Base-by-base conservation (phyloP, 805 yeast species). In the Candida tallmaniae region DNA sequence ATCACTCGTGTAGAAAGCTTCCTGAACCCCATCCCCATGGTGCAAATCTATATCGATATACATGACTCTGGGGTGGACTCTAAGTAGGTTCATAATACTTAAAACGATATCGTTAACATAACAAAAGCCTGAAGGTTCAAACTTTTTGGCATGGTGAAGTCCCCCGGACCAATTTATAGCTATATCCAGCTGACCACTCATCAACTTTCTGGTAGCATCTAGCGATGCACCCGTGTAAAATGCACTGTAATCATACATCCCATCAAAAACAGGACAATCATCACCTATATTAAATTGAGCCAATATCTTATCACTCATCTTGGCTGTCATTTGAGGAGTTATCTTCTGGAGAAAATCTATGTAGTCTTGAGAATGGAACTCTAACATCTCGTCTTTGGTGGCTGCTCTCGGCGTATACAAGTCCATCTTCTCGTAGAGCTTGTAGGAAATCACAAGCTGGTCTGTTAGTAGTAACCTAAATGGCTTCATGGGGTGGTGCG, bases 161-260 rank as follows among this genome's bases (percentile, higher is more conserved):
- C 97, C 97, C 25, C 97, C 97, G 9, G 95, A 84, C 85, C 95
- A 90, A 61, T 90, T 90, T 40, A 90, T 83, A 27, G 97, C 97
- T 31, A 90, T 84, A 56, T 89, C 97, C 49, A 90, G 82, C 70
- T 82, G 83, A 12, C 90, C 95, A 40, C 83, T 73, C 35, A 84
- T 82, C 30, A 89, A 68, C 46, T 93, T 81, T 19, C 94, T 77
- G 2, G 96, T 84, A 14, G 96, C 97, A 60, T 86, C 95, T 67
- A 90, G 70, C 9, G 95, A 83, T 8, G 96, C 96, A 12, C 98
- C 98, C 3, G 96, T 84, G 38, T 88, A 84, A 31, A 86, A 79
- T 29, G 86, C 74, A 46, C 93, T 82, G 56, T 85, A 90, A 56
- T 89, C 96, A 54, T 83, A 90, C 59, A 90, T 74, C 4, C 98